phyloP scores from a whole-genome alignment of 768 basidiomycete species.

The Tephrocybe rancida region DNA sequence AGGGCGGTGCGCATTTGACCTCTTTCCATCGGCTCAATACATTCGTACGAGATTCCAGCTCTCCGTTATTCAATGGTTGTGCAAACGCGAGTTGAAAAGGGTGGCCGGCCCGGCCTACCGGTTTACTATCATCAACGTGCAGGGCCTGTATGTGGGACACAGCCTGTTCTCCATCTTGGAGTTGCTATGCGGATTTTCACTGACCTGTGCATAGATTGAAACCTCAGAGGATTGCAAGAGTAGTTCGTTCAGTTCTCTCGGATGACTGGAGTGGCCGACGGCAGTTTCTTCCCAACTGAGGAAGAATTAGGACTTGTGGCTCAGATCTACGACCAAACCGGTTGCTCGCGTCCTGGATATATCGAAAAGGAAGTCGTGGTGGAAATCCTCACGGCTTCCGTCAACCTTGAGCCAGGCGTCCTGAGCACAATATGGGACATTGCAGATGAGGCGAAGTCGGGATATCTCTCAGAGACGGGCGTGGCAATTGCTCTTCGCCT shows the following conservation, averaged over 20 bases:
- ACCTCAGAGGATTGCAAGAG: too few species aligned
- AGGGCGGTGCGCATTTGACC: too few species aligned
- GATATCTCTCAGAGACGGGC: slow-evolving; percentile 54
- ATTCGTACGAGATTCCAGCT: too few species aligned
- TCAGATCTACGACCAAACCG: slow-evolving; percentile 28
- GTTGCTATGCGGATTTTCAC: neutral
- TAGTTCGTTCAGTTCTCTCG: neutral
- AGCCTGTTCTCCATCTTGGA: neutral
- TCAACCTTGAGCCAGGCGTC: slow-evolving; percentile 49
- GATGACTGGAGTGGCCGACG: neutral
- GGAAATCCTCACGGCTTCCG: slow-evolving; percentile 55
- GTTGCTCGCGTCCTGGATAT: slow-evolving; percentile 21
- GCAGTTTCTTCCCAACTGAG: slow-evolving; percentile 21
- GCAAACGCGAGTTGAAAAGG: too few species aligned
- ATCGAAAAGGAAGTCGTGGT: slow-evolving; percentile 48
- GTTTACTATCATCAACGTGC: too few species aligned
- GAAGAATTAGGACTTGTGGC: slow-evolving; percentile 32
- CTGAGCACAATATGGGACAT: slow-evolving; percentile 68
- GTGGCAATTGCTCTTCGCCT: slow-evolving; percentile 62
- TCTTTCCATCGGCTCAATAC: too few species aligned
- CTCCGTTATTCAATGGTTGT: too few species aligned
- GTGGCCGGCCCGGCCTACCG: too few species aligned
- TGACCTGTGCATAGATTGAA: neutral
- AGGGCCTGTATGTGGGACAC: too few species aligned
- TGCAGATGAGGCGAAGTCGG: slow-evolving; percentile 60